Evolutionary conservation across 306 rosid genomes (phyloP).

Genomic region (Elaeagnus macrophylla): DNA sequence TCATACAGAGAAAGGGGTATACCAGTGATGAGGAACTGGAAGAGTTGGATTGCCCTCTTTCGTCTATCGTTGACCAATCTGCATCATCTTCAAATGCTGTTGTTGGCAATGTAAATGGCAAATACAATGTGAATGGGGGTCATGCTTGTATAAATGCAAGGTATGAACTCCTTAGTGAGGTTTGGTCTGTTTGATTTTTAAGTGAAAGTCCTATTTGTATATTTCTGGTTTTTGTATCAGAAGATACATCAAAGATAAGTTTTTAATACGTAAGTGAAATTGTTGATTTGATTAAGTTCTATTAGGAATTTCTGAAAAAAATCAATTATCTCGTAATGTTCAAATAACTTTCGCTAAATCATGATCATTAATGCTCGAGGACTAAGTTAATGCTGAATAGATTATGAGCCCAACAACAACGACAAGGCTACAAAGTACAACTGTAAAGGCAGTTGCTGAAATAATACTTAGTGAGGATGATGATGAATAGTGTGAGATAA

Average conservation of each 20-base stretch:
- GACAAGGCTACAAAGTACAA: too few species aligned
- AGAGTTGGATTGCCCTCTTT: conserved; percentile 72
- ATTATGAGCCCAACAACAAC: too few species aligned
- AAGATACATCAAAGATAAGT: conserved; percentile 1
- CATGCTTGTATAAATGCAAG: conserved; percentile 38
- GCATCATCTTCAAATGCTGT: conserved; percentile 32
- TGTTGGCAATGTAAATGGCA: conserved; percentile 32
- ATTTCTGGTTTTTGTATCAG: conserved; percentile 9
- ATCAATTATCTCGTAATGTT: too few species aligned
- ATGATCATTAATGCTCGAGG: too few species aligned
- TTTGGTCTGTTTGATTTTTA: conserved; percentile 54
- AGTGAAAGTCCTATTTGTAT: conserved; percentile 13
- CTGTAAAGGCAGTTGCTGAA: too few species aligned
- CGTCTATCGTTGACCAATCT: conserved; percentile 53
- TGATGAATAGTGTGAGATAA: too few species aligned
- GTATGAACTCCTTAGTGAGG: conserved; percentile 87
- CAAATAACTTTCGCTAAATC: too few species aligned
- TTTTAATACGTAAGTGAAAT: too few species aligned
- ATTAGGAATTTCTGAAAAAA: too few species aligned
- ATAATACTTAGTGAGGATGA: too few species aligned
- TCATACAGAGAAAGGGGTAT: conserved; percentile 70
- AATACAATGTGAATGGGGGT: conserved; percentile 25
- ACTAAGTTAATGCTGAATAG: too few species aligned
- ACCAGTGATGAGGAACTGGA: conserved; percentile 94
- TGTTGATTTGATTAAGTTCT: too few species aligned